phyloP scores from a whole-genome alignment of 225 moss, liverwort and hornwort species.

The Bryum argenteum region DNA sequence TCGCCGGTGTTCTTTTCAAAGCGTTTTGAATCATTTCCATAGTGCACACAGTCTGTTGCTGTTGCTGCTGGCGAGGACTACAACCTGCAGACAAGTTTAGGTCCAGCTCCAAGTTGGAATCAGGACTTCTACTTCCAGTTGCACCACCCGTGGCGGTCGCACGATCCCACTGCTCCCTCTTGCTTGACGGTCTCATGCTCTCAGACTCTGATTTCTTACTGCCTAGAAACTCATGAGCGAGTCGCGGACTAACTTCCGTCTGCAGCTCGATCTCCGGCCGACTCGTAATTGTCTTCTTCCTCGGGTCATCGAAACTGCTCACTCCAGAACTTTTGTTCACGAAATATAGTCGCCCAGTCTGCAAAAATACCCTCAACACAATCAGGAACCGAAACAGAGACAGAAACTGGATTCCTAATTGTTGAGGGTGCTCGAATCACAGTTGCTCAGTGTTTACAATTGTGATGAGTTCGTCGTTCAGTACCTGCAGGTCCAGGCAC shows the following conservation, averaged over 20 bases:
- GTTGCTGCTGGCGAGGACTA: neutral
- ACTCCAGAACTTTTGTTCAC: conserved; percentile 49
- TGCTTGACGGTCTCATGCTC: conserved; percentile 10
- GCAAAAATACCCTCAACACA: neutral
- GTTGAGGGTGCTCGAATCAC: too few species aligned
- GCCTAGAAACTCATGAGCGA: conserved; percentile 58
- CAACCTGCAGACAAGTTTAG: conserved; percentile 39
- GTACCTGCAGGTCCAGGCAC: conserved; percentile 66
- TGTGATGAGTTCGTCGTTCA: neutral
- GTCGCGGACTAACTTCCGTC: neutral
- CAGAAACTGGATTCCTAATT: too few species aligned
- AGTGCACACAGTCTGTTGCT: conserved; percentile 33
- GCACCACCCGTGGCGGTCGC: too few species aligned
- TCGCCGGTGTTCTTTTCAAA: conserved; percentile 18
- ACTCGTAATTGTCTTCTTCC: conserved; percentile 12
- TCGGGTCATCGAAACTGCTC: conserved; percentile 41
- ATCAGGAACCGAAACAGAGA: neutral
- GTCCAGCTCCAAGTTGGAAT: conserved; percentile 38
- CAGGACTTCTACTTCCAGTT: neutral
- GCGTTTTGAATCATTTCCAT: conserved; percentile 55
- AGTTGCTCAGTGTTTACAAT: too few species aligned
- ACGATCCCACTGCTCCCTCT: conserved; percentile 30
- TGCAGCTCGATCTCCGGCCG: neutral
- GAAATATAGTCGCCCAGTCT: conserved; percentile 58
- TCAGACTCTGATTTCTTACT: conserved; percentile 61